Base-by-base conservation (phyloP, 2,329 filamentous ascomycete species). In the Colletotrichum sp. region DNA sequence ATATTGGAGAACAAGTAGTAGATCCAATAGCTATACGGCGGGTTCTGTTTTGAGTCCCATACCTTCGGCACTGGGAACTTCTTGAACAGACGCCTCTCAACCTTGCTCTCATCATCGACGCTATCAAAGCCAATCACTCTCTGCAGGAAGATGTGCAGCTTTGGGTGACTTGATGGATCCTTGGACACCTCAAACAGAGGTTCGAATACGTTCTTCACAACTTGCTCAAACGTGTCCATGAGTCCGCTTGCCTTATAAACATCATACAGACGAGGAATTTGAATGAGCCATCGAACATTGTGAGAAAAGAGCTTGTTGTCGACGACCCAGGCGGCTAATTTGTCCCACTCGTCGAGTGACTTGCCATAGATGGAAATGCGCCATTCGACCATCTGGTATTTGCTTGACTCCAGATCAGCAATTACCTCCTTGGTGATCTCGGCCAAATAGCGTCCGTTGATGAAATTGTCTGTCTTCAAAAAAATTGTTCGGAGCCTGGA, bases 341-440 rank as follows among this genome's bases (percentile, higher is more conserved):
- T 99, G 82, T 99, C 96, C 97, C 97, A 99, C 84, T 99, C 97
- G 78, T 98, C 93, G 55, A 98, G 90, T 4, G 94, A 94, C 82
- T 95, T 95, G 78, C 97, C 97, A 81, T 99, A 99, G 78, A 99
- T 95, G 28, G 96, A 98, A 79, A 99, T 98, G 59, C 97, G 95
- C 96, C 98, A 99, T 87, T 99, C 97, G 2, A 97, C 97, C 95
- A 99, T 98, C 84, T 99, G 97, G 82, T 99, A 99, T 84, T 99
- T 99, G 91, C 96, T 98, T 65, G 96, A 98, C 85, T 99, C 97
- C 36, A 99, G 88, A 89, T 99, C 97, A 5, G 96, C 93, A 71
- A 99, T 98, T 78, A 99, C 97, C 85, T 99, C 97, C 81, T 98
- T 98, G 4, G 96, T 99, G 78, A 99, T 98, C 84, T 99, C 97